phyloP scores from a whole-genome alignment of 805 yeast genomes.

The Metschnikowia peoriensis region DNA sequence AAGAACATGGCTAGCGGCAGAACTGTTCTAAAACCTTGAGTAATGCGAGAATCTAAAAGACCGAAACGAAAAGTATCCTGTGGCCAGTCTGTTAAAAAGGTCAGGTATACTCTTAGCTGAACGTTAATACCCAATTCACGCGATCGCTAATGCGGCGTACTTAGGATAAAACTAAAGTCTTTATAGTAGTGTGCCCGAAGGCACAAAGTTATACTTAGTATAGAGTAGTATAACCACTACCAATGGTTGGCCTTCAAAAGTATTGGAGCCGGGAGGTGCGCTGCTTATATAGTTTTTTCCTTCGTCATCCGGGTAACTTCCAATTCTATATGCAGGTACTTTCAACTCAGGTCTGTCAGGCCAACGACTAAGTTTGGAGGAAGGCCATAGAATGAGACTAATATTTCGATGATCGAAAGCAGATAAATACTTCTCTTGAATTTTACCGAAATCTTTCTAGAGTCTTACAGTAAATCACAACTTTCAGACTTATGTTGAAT shows the following conservation, averaged over 20 bases:
- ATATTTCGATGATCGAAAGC: too few species aligned
- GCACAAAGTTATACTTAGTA: conserved; percentile 53
- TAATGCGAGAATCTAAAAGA: conserved; percentile 57
- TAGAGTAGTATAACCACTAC: conserved; percentile 80
- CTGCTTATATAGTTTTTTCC: conserved; percentile 10
- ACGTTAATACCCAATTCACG: conserved; percentile 37
- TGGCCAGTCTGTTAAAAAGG: conserved; percentile 72
- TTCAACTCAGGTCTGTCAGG: conserved; percentile 7
- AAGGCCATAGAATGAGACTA: too few species aligned
- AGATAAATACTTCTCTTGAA: too few species aligned
- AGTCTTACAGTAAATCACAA: too few species aligned
- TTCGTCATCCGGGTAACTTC: conserved; percentile 15
- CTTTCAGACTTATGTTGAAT: too few species aligned
- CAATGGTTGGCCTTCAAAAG: conserved; percentile 47
- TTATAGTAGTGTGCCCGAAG: conserved; percentile 35
- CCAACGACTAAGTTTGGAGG: too few species aligned
- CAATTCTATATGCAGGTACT: conserved; percentile 6
- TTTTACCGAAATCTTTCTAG: too few species aligned
- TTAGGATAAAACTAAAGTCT: conserved; percentile 37
- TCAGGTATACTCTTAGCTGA: conserved; percentile 72
- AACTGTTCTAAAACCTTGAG: conserved; percentile 33
- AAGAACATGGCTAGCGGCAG: conserved; percentile 27
- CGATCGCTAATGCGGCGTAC: conserved; percentile 45
- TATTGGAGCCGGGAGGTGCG: conserved; percentile 12
- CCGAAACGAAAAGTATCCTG: conserved; percentile 75